Base-by-base conservation (phyloP, 805 yeast species). In the Maudiozyma bulderi region DNA sequence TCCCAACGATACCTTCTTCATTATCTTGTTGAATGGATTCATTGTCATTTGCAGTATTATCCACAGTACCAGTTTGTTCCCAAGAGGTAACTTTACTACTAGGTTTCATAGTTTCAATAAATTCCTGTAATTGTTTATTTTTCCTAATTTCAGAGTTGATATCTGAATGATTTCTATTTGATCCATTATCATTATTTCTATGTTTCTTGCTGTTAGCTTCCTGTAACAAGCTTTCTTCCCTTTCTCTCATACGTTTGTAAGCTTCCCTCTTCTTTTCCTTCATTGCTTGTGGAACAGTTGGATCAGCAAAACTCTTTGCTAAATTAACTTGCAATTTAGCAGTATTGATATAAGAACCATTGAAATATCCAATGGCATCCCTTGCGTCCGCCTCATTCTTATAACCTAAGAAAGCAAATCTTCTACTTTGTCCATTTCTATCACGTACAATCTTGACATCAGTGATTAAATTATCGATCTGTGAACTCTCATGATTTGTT, bases 391-490 rank as follows among this genome's bases (percentile, higher is more conserved):
- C 74, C 15, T 68, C 72, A n/a, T 80, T 73, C 58, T 80, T 82
- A 66, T 77, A 93, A 0, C 99, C 99, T 46, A 93, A 73, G 59
- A 93, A 93, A 6, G 96, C 98, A 73, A 93, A 93, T 57, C 95
- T 74, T 67, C 99, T 79, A 8, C 95, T 85, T 59, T 83, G 84
- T 29, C 99, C 99, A 55, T 78, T 80, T 56, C 84, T 74, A 55
- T 84, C 86, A 58, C 78, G 83, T 77, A 89, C 77, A 37, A 93
- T 73, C 65, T 86, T 88, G 38, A 87, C 90, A 75, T 93, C 99
- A 0, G 97, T 86, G 31, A 90, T 87, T 46, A 74, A 72, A 9
- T 87, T 86, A 11, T 56, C 52, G 10, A 56, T 53, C 29, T 52
- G 53, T 44, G 57, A 54, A 50, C 44, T 57, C 28, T 52, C 49